Base-by-base conservation (phyloP, 441 rosid species). In the Bocquillonia castaneifolia region DNA sequence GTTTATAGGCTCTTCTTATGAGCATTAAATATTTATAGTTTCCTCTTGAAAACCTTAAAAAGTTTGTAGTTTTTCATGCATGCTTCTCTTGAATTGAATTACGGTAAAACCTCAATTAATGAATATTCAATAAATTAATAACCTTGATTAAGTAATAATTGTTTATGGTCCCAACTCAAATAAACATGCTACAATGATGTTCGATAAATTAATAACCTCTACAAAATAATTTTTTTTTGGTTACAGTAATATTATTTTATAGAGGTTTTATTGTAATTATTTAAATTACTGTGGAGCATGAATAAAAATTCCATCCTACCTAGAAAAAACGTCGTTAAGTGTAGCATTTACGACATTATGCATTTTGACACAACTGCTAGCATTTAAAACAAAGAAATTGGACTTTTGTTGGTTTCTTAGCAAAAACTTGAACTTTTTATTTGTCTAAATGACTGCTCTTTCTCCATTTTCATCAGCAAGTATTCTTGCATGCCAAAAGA, bases 1-100 rank as follows among this genome's bases (percentile, higher is more conserved):
- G 58, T 64, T 64, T 22, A 65, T 22, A 3, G 6, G 48, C 23
- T 22, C 69, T 53, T 39, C 31, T 53, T 37, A 52, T 54, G 54
- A 15, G 17, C 12, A 4, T 12, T 22, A 25, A 50, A 64, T 18
- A 23, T 63, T 45, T 17, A 17, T 22, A 47, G 28, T 22, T 18
- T 2, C 7, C 18, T 14, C n/a, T n/a, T n/a, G n/a, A n/a, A n/a
- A n/a, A n/a, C n/a, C n/a, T n/a, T n/a, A n/a, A n/a, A n/a, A n/a
- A n/a, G n/a, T n/a, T n/a, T n/a, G n/a, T n/a, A n/a, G n/a, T n/a
- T n/a, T n/a, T n/a, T n/a, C n/a, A n/a, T n/a, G n/a, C n/a, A n/a
- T n/a, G n/a, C n/a, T n/a, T n/a, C n/a, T n/a, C n/a, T n/a, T n/a
- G n/a, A n/a, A n/a, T n/a, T n/a, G n/a, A n/a, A n/a, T n/a, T n/a